Evolutionary conservation across 2,329 filamentous ascomycete genomes (phyloP), one percentile per base, ranked within the genome.

Genomic region (Endocalyx cinctus): DNA sequence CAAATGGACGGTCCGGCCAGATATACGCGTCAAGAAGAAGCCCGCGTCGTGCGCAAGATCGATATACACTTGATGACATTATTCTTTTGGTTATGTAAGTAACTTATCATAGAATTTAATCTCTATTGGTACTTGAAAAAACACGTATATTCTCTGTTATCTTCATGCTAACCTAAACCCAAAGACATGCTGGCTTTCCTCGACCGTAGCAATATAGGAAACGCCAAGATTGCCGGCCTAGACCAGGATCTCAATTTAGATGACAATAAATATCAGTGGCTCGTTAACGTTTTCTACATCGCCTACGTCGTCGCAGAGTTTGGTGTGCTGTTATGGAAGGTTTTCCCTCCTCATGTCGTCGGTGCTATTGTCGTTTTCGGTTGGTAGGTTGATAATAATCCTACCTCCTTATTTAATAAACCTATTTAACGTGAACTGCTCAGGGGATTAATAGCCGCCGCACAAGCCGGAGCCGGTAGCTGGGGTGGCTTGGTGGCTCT

Each of bases 401-500:
- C n/a, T n/a, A n/a, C n/a, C n/a, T n/a, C n/a, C n/a, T n/a, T n/a
- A n/a, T n/a, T n/a, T n/a, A n/a, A n/a, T n/a, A n/a, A n/a, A n/a
- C n/a, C n/a, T n/a, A n/a, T n/a, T n/a, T n/a, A n/a, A n/a, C n/a
- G n/a, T n/a, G n/a, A n/a, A n/a, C n/a, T n/a, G n/a, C n/a, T n/a
- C n/a, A n/a, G n/a, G n/a, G 88, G 89, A 11, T 54, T 88, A 10
- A 64, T 83, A 11, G 87, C 87, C 2, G 87, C 84, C 7, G 64
- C 90, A 17, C 87, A 94, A 58, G 70, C 66, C 42, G 64, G 77
- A 34, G 78, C 70, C 17, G 80, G 69, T 15, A 85, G 71, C 33
- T 92, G 78, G 54, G 76, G 63, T 35, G 63, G 67, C 37, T 64
- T 82, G 27, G 60, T 83, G 8, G 59, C 65, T 12, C 55, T 81